A percentile compares a stretch with the other conserved stretches of the same genome.
Evolutionary conservation across 441 rosid species (phyloP).

Genomic region (Eruca vesicaria): DNA sequence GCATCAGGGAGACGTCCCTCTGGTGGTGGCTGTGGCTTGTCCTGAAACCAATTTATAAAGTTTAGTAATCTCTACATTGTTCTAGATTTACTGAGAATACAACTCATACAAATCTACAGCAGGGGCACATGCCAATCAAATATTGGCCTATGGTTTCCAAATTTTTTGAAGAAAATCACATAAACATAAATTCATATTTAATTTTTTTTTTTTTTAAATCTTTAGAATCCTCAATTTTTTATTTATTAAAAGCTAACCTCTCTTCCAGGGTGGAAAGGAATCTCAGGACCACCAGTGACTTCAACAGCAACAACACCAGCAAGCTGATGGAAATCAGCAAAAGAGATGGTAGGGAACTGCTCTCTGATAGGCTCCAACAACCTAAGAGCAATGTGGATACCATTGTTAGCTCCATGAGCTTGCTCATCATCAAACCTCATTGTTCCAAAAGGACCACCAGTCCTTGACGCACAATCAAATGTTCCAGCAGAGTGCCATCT

Average conservation of each 20-base stretch:
- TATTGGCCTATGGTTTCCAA: too few species aligned
- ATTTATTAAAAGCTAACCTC: slow-evolving; percentile 42
- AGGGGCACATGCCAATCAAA: too few species aligned
- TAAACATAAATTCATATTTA: too few species aligned
- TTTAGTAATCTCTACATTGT: slow-evolving; percentile 21
- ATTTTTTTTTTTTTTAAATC: too few species aligned
- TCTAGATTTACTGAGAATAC: too few species aligned
- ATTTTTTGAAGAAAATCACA: too few species aligned
- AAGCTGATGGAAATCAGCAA: slow-evolving; percentile 86
- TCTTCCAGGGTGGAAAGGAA: slow-evolving; percentile 96
- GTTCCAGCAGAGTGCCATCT: slow-evolving; percentile 99
- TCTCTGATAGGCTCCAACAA: slow-evolving; percentile 76
- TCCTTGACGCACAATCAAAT: slow-evolving; percentile 62
- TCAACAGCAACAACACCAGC: slow-evolving; percentile 96
- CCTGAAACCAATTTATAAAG: slow-evolving; percentile 43
- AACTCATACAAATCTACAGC: not conserved
- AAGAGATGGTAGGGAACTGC: slow-evolving; percentile 67
- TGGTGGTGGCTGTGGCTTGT: slow-evolving; percentile 84
- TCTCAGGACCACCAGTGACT: slow-evolving; percentile 93
- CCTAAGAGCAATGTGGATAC: slow-evolving; percentile 89
- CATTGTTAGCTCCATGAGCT: slow-evolving; percentile 80
- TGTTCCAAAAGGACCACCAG: slow-evolving; percentile 98
- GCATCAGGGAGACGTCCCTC: slow-evolving; percentile 98
- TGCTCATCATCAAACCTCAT: slow-evolving; percentile 65
- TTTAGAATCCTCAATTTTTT: too few species aligned